Conservation (phyloP, 2,329 filamentous ascomycete species). For the Helotiales sp. region DNA sequence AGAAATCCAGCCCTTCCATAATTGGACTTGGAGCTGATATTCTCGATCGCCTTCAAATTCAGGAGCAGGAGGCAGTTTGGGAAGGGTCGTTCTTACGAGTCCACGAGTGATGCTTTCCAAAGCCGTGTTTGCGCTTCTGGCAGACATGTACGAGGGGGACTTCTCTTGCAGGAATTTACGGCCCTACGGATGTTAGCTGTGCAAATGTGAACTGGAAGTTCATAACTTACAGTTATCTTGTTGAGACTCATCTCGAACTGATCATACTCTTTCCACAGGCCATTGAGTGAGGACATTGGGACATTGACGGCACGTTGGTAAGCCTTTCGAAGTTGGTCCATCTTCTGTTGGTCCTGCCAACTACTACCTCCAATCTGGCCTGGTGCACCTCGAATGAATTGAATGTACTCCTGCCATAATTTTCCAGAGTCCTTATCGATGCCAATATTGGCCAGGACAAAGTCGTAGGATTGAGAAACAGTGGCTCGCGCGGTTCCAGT, state of each 20-base stretch:
- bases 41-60: conserved; percentile 89
- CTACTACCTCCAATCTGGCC: conserved; percentile 82
- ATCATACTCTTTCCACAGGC: conserved; percentile 96
- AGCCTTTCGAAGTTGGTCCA: conserved; percentile 88
- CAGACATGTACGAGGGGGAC: conserved; percentile 94
- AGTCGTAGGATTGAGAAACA: conserved; percentile 87
- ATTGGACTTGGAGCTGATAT: conserved; percentile 79
- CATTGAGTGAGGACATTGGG: conserved; percentile 81
- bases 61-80: conserved; percentile 78
- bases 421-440: conserved; percentile 87
- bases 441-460: conserved; percentile 87
- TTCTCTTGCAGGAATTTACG: conserved; percentile 94
- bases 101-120: conserved; percentile 86
- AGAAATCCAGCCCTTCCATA: conserved; percentile 92
- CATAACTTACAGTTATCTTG: conserved; percentile 76
- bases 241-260: conserved; percentile 93
- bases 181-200: conserved; percentile 59
- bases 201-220: neutral
- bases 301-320: conserved; percentile 90
- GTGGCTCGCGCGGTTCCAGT: conserved; percentile 77
- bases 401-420: conserved; percentile 94
- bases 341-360: conserved; percentile 99
- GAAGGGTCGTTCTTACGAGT: conserved; percentile 77
- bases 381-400: conserved; percentile 88
- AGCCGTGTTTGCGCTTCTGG: conserved; percentile 85